Evolutionary conservation across 2,329 filamentous ascomycete genomes (phyloP), one percentile per base, ranked within the genome.

Genomic region (Alternaria sp.): DNA sequence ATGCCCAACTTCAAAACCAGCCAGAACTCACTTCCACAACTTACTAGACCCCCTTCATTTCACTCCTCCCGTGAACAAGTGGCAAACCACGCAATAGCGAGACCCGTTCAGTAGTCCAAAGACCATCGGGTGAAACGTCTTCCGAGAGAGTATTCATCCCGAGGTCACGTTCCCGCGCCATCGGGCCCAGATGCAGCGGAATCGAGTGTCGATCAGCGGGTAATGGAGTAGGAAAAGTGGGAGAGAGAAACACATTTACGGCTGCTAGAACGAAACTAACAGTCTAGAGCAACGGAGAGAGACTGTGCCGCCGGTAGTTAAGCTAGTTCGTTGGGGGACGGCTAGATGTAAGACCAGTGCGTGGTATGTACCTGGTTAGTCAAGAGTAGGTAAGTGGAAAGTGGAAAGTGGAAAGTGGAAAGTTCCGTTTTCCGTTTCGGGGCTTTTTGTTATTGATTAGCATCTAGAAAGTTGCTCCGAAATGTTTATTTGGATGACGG

Each of bases 351-450:
- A 36, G 29, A 36, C 33, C 44, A 26, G 14, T 21, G 31, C 24
- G 33, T 23, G 33, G 44, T 36, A 33, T 34, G 29, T 48, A 36
- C 44, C 31, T 36, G 44, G 29, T 17, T 48, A 48, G 44, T 17
- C 31, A 17, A 46, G 44, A 28, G 29, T 23, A 24, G n/a, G 26
- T 3, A n/a, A 23, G 1, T 23, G 21, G 17, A 34, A 48, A 7
- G 44, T 48, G 44, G 44, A 48, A 17, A 7, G 44, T 48, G 44
- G 44, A 48, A 17, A 31, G 31, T 26, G 44, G 44, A 10, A 48
- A 48, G 44, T 48, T 48, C 44, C 44, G 31, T 17, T 26, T 6
- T 9, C 0, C 11, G 7, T 48, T 48, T 10, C 13, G n/a, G 14
- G n/a, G 29, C n/a, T 1, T 33, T 33, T 34, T 21, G 4, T 31